Evolutionary conservation across 768 basidiomycete species (phyloP).

Genomic region (Hygrocybe coccinea): DNA sequence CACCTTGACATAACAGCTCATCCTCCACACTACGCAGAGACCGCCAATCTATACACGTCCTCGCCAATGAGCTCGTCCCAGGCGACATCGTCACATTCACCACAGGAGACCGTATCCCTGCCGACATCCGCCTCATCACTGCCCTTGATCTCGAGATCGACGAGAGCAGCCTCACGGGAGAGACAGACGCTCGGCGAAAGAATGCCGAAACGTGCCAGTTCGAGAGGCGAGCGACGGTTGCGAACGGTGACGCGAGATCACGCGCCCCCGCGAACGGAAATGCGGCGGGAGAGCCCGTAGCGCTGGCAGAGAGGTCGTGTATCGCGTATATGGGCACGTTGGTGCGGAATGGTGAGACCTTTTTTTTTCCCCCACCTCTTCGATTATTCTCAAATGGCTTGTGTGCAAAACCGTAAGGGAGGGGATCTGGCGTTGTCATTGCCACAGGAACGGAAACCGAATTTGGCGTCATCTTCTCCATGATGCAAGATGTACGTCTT

Average conservation of each 20-base stretch:
- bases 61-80: constrained; percentile 95
- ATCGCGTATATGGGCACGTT: constrained; percentile 96
- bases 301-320: constrained; percentile 80
- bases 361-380: constrained; percentile 15
- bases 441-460: constrained; percentile 83
- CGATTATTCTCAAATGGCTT: not conserved
- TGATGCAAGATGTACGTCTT: constrained; percentile 89
- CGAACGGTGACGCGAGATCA: constrained; percentile 14
- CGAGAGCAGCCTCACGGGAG: constrained; percentile 92
- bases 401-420: constrained; percentile 45
- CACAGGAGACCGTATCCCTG: constrained; percentile 91
- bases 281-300: constrained; percentile 37
- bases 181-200: constrained; percentile 80
- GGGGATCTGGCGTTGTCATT: constrained; percentile 83
- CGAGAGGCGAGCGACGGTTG: constrained; percentile 20
- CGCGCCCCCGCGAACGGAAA: constrained; percentile 10
- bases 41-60: constrained; percentile 66
- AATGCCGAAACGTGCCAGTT: constrained; percentile 49
- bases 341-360: constrained; percentile 70
- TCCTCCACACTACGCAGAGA: constrained; percentile 37
- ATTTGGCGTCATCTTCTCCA: constrained; percentile 93
- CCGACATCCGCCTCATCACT: constrained; percentile 81
- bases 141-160: constrained; percentile 89
- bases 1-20: constrained; percentile 15
- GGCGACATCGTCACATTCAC: constrained; percentile 87